Conservation (phyloP, 495 filamentous ascomycete genomes). For the Penicillium cosmopolitanum region DNA sequence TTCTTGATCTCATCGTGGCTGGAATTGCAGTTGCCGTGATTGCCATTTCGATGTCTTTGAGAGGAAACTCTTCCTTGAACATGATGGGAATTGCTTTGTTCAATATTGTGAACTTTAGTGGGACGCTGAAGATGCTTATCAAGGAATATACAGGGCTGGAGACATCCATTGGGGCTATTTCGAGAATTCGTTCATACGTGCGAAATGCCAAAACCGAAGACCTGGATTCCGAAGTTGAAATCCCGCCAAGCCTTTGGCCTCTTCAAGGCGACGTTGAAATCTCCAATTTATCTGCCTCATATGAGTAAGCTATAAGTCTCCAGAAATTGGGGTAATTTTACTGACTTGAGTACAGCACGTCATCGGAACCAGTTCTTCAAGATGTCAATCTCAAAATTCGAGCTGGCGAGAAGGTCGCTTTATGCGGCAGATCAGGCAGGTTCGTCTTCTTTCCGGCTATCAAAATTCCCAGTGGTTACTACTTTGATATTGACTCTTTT, state of each 20-base stretch:
- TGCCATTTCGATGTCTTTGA: conserved; percentile 26
- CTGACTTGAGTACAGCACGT: conserved; percentile 12
- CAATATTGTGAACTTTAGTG: conserved; percentile 38
- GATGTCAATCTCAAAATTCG: conserved; percentile 18
- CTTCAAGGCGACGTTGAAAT: conserved; percentile 25
- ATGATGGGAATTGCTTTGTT: conserved; percentile 36
- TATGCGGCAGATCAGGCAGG: conserved; percentile 52
- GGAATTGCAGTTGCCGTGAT: conserved; percentile 59
- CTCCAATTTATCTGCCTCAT: conserved; percentile 27
- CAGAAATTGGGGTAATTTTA: neutral
- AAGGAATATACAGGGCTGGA: conserved; percentile 32
- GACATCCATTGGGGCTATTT: conserved; percentile 37
- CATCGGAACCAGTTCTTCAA: conserved; percentile 20
- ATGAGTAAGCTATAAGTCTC: conserved; percentile 24
- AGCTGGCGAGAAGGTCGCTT: conserved; percentile 46
- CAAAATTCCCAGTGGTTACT: neutral
- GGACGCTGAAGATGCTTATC: conserved; percentile 27
- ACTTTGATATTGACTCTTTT: neutral
- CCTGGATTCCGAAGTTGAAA: conserved; percentile 19
- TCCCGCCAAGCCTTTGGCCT: conserved; percentile 27
- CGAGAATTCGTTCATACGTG: conserved; percentile 29
- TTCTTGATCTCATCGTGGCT: conserved; percentile 63
- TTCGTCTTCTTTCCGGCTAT: conserved; percentile 13
- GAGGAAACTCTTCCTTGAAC: conserved; percentile 19
- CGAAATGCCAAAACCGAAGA: conserved; percentile 24